Percentiles rank a stretch among this genome's conserved stretches.
These are phyloP conservation scores for Aspergillus quadrilineatus DNA, from an alignment of 2,329 filamentous ascomycete species.

Conservation along the genomic window DNA sequence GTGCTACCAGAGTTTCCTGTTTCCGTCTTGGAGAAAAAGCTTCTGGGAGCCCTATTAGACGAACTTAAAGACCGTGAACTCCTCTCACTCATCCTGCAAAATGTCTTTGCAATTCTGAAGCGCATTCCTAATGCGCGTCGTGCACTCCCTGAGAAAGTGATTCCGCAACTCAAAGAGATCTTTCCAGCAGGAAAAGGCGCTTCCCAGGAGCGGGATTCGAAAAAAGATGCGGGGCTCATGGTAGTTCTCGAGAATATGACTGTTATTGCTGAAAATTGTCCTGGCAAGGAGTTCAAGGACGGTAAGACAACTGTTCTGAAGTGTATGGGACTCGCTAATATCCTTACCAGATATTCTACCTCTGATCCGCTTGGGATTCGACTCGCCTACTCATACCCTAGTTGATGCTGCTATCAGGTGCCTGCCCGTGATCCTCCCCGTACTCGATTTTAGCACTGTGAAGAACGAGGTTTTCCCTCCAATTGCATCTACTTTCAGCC, in stretches of 20 bases:
- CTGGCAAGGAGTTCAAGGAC: constrained; percentile 92
- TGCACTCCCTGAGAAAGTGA: constrained; percentile 78
- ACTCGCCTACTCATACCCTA: constrained; percentile 83
- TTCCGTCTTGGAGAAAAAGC: constrained; percentile 90
- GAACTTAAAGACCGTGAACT: constrained; percentile 92
- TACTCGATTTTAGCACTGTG: constrained; percentile 92
- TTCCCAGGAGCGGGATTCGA: constrained; percentile 70
- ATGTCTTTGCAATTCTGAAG: constrained; percentile 85
- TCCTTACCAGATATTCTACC: constrained; percentile 71
- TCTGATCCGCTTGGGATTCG: constrained; percentile 77
- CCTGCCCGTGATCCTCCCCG: constrained; percentile 75
- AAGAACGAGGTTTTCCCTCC: constrained; percentile 96
- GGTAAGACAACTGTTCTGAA: constrained; percentile 52
- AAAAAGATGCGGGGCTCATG: constrained; percentile 87
- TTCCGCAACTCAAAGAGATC: constrained; percentile 79
- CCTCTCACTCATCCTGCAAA: constrained; percentile 80
- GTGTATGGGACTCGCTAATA: constrained; percentile 23
- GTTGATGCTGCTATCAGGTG: constrained; percentile 82
- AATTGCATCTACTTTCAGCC: constrained; percentile 84
- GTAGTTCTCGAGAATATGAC: constrained; percentile 82
- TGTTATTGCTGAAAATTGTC: constrained; percentile 74
- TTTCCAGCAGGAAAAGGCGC: constrained; percentile 60
- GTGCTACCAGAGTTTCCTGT: constrained; percentile 91
- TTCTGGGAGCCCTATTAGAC: constrained; percentile 83
- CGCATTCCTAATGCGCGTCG: constrained; percentile 74